Evolutionary conservation across 1,139 yeast genomes (phyloP).

Genomic region (Candida sanyaensis): DNA sequence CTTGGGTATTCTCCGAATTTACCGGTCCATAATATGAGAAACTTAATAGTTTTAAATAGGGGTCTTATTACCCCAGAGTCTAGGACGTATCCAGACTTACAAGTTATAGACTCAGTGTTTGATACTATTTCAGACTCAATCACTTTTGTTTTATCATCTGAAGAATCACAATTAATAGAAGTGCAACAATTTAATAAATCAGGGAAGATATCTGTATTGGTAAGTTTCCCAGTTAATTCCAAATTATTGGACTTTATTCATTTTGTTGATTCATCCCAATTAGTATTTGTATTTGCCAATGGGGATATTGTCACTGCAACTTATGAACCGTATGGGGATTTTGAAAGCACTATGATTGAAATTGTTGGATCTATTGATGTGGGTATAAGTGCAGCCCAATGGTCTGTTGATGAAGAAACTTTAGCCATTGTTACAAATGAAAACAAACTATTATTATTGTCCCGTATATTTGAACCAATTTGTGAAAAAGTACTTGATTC

Average conservation of each 20-base stretch:
- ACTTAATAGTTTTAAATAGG: slow-evolving; percentile 56
- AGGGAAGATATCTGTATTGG: slow-evolving; percentile 55
- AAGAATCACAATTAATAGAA: slow-evolving; percentile 55
- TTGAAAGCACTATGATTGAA: slow-evolving; percentile 58
- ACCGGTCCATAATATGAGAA: slow-evolving; percentile 44
- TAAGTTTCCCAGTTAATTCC: slow-evolving; percentile 50
- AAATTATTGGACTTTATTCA: slow-evolving; percentile 54
- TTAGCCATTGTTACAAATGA: slow-evolving; percentile 69
- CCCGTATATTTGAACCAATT: slow-evolving; percentile 80
- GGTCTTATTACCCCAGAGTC: slow-evolving; percentile 54
- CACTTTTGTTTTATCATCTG: slow-evolving; percentile 65
- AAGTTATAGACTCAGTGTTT: slow-evolving; percentile 61
- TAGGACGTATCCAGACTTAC: slow-evolving; percentile 61
- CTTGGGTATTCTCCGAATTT: too few species aligned
- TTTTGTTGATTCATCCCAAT: slow-evolving; percentile 63
- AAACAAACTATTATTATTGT: slow-evolving; percentile 62
- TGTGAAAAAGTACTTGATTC: slow-evolving; percentile 60
- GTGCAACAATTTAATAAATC: slow-evolving; percentile 56
- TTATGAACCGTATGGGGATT: slow-evolving; percentile 54
- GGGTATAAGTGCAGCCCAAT: slow-evolving; percentile 70
- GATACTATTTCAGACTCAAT: slow-evolving; percentile 77
- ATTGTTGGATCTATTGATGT: slow-evolving; percentile 86
- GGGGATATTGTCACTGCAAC: slow-evolving; percentile 73
- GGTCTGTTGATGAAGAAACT: slow-evolving; percentile 95
- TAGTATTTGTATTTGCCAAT: slow-evolving; percentile 60